phyloP scores from a whole-genome alignment of 768 basidiomycete species.

The Suillus decipiens region DNA sequence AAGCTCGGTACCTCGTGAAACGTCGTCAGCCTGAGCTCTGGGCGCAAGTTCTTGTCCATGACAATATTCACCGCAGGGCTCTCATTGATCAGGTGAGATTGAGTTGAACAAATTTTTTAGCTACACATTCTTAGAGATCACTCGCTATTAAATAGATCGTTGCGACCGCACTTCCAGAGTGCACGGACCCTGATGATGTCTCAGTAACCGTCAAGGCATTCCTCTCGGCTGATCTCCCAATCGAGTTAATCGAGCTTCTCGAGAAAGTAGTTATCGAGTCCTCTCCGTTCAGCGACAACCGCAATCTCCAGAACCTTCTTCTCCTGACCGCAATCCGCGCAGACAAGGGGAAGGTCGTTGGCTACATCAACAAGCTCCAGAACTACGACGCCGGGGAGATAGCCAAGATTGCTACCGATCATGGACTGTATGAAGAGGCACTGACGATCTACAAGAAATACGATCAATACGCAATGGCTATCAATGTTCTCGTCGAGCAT shows the following conservation, averaged over 20 bases:
- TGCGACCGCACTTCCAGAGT: slow-evolving; percentile 94
- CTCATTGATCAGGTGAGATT: slow-evolving; percentile 84
- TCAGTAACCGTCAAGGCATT: slow-evolving; percentile 99
- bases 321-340: slow-evolving; percentile 95
- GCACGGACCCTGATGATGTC: slow-evolving; percentile 97
- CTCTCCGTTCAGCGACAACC: slow-evolving; percentile 97
- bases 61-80: slow-evolving; percentile 90
- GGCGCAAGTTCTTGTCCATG: slow-evolving; percentile 88
- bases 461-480: slow-evolving; percentile 92
- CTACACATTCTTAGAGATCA: neutral
- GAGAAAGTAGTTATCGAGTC: slow-evolving; percentile 99
- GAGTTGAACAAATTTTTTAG: neutral
- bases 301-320: slow-evolving; percentile 92
- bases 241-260: slow-evolving; percentile 93
- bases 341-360: slow-evolving; percentile 97
- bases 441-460: slow-evolving; percentile 98
- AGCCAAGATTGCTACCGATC: slow-evolving; percentile 94
- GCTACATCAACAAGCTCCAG: slow-evolving; percentile 96
- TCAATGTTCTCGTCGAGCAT: slow-evolving; percentile 97
- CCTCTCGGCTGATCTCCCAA: slow-evolving; percentile 93
- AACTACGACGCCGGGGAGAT: slow-evolving; percentile 96
- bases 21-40: slow-evolving; percentile 94
- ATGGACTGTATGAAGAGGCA: slow-evolving; percentile 94
- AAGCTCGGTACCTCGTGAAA: slow-evolving; percentile 96
- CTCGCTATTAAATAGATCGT: slow-evolving; percentile 58